Base-by-base conservation (phyloP, 495 filamentous ascomycete genomes). In the Endocarpon pusillum region DNA sequence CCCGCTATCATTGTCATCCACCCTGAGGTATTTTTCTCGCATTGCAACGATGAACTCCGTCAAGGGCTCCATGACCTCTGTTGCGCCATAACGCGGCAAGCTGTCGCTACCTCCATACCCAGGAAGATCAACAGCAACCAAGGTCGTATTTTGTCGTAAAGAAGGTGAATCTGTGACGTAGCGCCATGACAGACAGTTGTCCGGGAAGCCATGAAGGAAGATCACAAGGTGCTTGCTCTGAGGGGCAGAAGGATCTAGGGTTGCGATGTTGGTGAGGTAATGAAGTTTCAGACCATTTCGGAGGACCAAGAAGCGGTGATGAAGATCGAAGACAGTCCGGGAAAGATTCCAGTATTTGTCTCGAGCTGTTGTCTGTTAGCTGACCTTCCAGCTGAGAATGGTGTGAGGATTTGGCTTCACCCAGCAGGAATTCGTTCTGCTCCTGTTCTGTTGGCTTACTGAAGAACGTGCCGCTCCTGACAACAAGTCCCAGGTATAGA, bases 131-230 rank as follows among this genome's bases (percentile, higher is more conserved):
- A 71, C 50, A 0, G 64, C 65, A 24, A 71, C 57, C 7, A 69
- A 17, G 4, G 48, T 53, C 10, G 57, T 51, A 10, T 47, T 20
- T 9, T 52, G 15, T 16, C 49, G 55, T 3, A 68, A 48, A 15
- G 40, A 23, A 3, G 44, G 15, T 0, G 55, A 58, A 16, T 21
- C 35, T 2, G 61, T 36, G 6, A 69, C 46, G 19, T 60, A 41
- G 20, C 56, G 57, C 65, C 66, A 73, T 18, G 69, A 40, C 1
- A 54, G 53, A 57, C 61, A 70, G 36, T 62, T 68, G 41, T 73
- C 68, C 5, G 69, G 69, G 35, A 70, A 73, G 20, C 69, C 69
- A 42, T 73, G 69, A 19, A 72, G 53, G 45, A 71, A 64, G 22
- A 73, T 61, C 8, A 69, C 53, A 32, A 73, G 45, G 0, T 58